Conservation (phyloP, 805 yeast species). For the Pichia heedii region DNA sequence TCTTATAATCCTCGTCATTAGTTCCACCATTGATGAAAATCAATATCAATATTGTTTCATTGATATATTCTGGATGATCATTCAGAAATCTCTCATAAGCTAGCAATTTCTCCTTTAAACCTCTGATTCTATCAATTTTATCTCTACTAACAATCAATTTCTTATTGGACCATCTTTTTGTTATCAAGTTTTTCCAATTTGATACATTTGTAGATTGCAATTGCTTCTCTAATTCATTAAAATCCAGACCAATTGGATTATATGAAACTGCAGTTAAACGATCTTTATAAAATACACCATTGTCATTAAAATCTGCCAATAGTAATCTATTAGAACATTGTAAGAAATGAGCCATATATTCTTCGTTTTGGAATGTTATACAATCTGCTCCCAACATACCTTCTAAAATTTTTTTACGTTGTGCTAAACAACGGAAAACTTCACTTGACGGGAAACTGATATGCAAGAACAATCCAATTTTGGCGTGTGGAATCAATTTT, state of each 20-base stretch:
- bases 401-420: conserved; percentile 60
- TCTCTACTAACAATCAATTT: conserved; percentile 79
- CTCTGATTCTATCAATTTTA: conserved; percentile 79
- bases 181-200: conserved; percentile 61
- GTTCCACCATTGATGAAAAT: conserved; percentile 56
- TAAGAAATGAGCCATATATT: conserved; percentile 86
- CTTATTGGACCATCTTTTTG: conserved; percentile 69
- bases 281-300: conserved; percentile 53
- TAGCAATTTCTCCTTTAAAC: conserved; percentile 75
- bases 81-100: conserved; percentile 77
- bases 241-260: conserved; percentile 76
- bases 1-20: conserved; percentile 55
- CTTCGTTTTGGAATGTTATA: conserved; percentile 84
- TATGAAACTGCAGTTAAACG: conserved; percentile 46
- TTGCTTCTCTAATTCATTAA: conserved; percentile 40
- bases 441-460: conserved; percentile 94
- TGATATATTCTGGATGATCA: conserved; percentile 62
- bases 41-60: conserved; percentile 68
- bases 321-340: conserved; percentile 82
- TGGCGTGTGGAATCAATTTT: conserved; percentile 64
- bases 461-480: conserved; percentile 87
- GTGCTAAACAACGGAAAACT: conserved; percentile 89
- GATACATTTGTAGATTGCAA: conserved; percentile 39
- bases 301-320: conserved; percentile 68
- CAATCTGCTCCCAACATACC: conserved; percentile 89